Evolutionary conservation across 495 filamentous ascomycete genomes (phyloP).

Genomic region (Neurospora discreta): DNA sequence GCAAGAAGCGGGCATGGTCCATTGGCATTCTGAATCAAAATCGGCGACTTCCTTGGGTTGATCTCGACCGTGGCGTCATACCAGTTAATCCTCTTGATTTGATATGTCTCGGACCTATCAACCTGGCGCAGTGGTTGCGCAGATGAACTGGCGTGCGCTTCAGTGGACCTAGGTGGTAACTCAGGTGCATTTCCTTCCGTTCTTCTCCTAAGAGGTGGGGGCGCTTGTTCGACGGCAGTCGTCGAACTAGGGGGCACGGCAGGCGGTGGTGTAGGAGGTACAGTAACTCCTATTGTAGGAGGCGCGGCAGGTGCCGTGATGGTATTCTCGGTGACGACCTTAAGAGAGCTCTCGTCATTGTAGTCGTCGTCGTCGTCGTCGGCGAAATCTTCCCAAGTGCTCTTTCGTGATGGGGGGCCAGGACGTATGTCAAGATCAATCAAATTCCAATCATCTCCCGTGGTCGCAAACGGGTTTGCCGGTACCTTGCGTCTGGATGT

Average conservation of each 20-base stretch:
- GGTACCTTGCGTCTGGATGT: constrained; percentile 23
- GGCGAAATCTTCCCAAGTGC: constrained; percentile 29
- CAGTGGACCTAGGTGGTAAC: constrained; percentile 28
- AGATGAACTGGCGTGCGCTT: constrained; percentile 12
- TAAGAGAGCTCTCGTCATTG: constrained; percentile 14
- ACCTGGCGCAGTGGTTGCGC: constrained; percentile 26
- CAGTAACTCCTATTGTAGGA: neutral
- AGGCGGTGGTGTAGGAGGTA: neutral
- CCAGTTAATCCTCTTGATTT: constrained; percentile 37
- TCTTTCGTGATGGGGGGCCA: constrained; percentile 23
- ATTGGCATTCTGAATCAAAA: constrained; percentile 85
- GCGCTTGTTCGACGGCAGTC: neutral
- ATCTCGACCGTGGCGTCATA: constrained; percentile 26
- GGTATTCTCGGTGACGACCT: neutral
- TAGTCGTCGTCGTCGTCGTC: constrained; percentile 9
- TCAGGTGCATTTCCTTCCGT: constrained; percentile 17
- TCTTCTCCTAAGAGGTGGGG: constrained; percentile 1
- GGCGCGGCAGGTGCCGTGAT: neutral
- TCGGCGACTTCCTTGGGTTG: constrained; percentile 48
- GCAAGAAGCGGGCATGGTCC: constrained; percentile 90
- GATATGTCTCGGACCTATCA: constrained; percentile 35
- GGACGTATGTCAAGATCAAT: constrained; percentile 30
- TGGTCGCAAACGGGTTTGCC: constrained; percentile 13
- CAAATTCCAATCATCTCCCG: constrained; percentile 37
- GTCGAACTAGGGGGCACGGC: neutral